phyloP scores from a whole-genome alignment of 495 filamentous ascomycete genomes.

The Durotheca rogersii region DNA sequence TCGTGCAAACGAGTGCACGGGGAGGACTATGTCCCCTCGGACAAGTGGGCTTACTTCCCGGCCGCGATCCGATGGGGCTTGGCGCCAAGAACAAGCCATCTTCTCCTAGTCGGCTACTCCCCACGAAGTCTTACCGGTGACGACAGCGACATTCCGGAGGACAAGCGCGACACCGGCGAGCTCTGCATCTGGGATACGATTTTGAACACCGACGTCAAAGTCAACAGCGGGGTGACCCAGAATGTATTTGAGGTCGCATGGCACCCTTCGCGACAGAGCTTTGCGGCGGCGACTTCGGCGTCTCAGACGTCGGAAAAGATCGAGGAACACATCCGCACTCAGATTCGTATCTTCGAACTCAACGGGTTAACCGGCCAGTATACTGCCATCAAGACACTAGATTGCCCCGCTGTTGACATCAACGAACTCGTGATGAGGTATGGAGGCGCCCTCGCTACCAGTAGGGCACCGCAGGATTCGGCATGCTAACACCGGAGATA shows the following conservation, averaged over 20 bases:
- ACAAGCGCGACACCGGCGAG: slow-evolving; percentile 59
- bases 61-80: slow-evolving; percentile 75
- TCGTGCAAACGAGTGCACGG: slow-evolving; percentile 52
- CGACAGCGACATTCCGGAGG: slow-evolving; percentile 56
- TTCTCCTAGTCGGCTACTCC: slow-evolving; percentile 76
- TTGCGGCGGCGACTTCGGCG: slow-evolving; percentile 63
- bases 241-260: slow-evolving; percentile 82
- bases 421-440: slow-evolving; percentile 74
- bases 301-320: slow-evolving; percentile 43
- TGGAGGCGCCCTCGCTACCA: slow-evolving; percentile 31
- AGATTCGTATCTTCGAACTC: slow-evolving; percentile 50
- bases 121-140: slow-evolving; percentile 54
- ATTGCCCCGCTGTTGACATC: slow-evolving; percentile 81
- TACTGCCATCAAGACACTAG: slow-evolving; percentile 46
- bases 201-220: slow-evolving; percentile 46
- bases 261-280: slow-evolving; percentile 62
- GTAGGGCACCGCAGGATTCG: slow-evolving; percentile 44
- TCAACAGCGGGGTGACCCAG: slow-evolving; percentile 56
- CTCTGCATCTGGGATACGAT: slow-evolving; percentile 69
- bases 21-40: slow-evolving; percentile 44
- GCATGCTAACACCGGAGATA: slow-evolving; percentile 41
- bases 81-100: slow-evolving; percentile 47
- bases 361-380: slow-evolving; percentile 37
- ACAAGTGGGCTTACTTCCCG: slow-evolving; percentile 63
- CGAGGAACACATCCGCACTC: slow-evolving; percentile 46